Base-by-base conservation (phyloP, 2,329 filamentous ascomycete species). In the Pseudocercospora fuligena region DNA sequence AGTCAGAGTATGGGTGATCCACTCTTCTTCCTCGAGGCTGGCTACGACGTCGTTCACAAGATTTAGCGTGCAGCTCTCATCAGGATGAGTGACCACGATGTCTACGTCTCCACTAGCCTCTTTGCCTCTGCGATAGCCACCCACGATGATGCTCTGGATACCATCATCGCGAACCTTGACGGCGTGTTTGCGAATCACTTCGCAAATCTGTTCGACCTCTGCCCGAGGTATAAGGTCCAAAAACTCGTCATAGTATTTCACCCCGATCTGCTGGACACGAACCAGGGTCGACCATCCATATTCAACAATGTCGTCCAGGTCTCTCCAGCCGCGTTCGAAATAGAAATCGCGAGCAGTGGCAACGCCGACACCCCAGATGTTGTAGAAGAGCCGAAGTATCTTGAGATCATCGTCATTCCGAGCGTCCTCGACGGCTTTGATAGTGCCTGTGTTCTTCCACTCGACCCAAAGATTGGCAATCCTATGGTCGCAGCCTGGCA, bases 221-320 rank as follows among this genome's bases (percentile, higher is more conserved):
- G 75, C 65, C 1, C 93, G 87, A 0, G 92, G 86, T 4, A 98
- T 92, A 14, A 86, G 88, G 16, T 85, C 79, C 54, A 87, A 81
- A 63, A 99, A 91, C 69, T 98, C 94, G 36, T 96, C 91, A 77
- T 96, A 97, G 79, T 89, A 97, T 77, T 98, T 98, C 53, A 97
- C 83, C 0, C 95, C 94, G 63, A 98, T 97, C 77, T 98, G 93
- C 78, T 97, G 94, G 1, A 92, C 91, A 12, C 93, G 88, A 0
- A 85, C 90, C 0, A 98, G 82, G 0, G 79, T 83, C 21, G 83
- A 77, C 94, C 94, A 98, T 11, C 92, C 93, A 73, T 89, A 86
- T 74, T 97, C 91, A 47, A 97, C 84, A 2, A 98, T 82, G 73
- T 98, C 94, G 73, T 97, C 93, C 0, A 97, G 82, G 66, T 95